Conservation (phyloP, 164 flowering plant species). For the Brasenia schreberi region DNA sequence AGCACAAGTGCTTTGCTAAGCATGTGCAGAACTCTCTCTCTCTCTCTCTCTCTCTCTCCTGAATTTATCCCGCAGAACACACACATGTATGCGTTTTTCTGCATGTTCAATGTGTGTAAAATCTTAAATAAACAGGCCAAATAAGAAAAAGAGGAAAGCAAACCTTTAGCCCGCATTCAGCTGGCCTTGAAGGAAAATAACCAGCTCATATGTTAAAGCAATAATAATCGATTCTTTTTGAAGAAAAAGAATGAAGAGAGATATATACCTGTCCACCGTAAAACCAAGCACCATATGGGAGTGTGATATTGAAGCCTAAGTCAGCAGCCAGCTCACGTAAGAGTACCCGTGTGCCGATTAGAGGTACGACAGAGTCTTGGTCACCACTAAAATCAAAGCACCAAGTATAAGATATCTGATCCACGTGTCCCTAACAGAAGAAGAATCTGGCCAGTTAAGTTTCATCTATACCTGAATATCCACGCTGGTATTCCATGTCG, state of each 20-base stretch:
- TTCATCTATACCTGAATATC: slow-evolving; percentile 63
- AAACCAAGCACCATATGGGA: slow-evolving; percentile 95
- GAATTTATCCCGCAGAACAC: too few relatives aligned
- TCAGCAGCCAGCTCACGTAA: slow-evolving; percentile 80
- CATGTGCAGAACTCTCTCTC: too few relatives aligned
- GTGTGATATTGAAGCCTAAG: slow-evolving; percentile 48
- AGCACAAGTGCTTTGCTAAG: background rate
- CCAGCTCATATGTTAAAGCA: background rate
- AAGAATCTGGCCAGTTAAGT: background rate
- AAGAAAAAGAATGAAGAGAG: background rate
- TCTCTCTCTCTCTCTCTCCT: too few relatives aligned
- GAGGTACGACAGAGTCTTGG: slow-evolving; percentile 92
- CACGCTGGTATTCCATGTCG: slow-evolving; percentile 50
- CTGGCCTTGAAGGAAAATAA: background rate
- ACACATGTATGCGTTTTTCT: too few relatives aligned
- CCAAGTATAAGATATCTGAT: background rate
- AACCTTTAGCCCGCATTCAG: background rate
- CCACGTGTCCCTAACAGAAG: background rate
- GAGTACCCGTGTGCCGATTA: slow-evolving; percentile 79
- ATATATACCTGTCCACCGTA: slow-evolving; percentile 67
- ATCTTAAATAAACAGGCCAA: too few relatives aligned
- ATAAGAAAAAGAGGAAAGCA: background rate
- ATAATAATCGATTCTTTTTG: too few relatives aligned
- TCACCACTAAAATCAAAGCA: slow-evolving; percentile 53
- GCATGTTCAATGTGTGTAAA: too few relatives aligned